Base-by-base conservation (phyloP, 179 eudicot genomes). In the Spinacia oleracea region DNA sequence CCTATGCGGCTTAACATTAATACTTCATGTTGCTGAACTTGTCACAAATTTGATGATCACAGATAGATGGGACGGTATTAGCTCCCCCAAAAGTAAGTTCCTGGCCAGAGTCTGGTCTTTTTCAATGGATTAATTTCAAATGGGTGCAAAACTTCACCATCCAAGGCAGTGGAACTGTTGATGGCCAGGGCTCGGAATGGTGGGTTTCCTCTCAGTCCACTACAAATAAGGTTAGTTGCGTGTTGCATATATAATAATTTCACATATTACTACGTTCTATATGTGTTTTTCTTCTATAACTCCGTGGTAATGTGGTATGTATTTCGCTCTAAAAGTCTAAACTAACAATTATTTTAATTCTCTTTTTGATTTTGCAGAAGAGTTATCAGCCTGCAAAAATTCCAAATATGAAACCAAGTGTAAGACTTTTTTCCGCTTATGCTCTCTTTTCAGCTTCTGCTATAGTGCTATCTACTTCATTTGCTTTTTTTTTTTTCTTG, bases 131-230 rank as follows among this genome's bases (percentile, higher is more conserved):
- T 18, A 93, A 91, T 56, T 76, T 91, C 79, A 93, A 93, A 83
- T 91, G 97, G 98, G 76, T 90, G 55, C 87, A 91, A 20, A 88
- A 87, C 74, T 88, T 93, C 81, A 91, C 93, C 67, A 90, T 93
- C 68, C 90, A 85, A 91, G 98, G 98, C 38, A 67, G 59, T 43
- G 98, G 97, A 60, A 77, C 78, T 46, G 80, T 87, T 63, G 94
- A 93, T 75, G 98, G 98, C 60, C 96, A 88, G 74, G 98, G 96
- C 58, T 86, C 79, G 67, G 81, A 89, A 55, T 93, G 98, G 98
- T 91, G 98, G 98, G 21, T 65, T 68, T 77, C 81, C 77, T 87
- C 89, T 50, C 79, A 64, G 35, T 45, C 62, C 40, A 65, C 62
- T 64, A 78, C 68, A 58, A 75, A 72, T 81, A 83, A 88, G 86